phyloP scores from a whole-genome alignment of 768 basidiomycete genomes.

The Auricularia auricula-judae region DNA sequence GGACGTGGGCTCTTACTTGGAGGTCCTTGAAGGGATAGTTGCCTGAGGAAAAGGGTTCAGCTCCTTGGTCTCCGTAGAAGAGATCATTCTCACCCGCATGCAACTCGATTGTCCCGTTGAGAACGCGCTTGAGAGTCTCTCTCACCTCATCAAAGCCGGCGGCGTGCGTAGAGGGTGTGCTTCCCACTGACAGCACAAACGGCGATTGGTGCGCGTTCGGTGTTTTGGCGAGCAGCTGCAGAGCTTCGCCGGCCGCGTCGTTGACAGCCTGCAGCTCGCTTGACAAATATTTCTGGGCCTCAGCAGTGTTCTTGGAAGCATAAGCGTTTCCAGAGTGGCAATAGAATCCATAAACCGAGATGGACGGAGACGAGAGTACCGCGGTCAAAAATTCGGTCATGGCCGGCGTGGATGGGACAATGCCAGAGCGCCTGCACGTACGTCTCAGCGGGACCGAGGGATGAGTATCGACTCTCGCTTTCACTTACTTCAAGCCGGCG shows the following conservation, averaged over 20 bases:
- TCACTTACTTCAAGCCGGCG: conserved; percentile 58
- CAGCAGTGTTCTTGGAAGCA: conserved; percentile 53
- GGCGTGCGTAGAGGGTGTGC: conserved; percentile 81
- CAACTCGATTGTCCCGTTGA: conserved; percentile 59
- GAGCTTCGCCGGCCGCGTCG: conserved; percentile 44
- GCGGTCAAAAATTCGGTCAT: conserved; percentile 45
- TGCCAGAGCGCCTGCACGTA: conserved; percentile 57
- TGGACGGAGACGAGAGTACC: conserved; percentile 40
- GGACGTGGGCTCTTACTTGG: conserved; percentile 24
- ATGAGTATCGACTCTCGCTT: neutral
- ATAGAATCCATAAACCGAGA: conserved; percentile 75
- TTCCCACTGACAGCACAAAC: conserved; percentile 71
- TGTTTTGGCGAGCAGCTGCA: conserved; percentile 33
- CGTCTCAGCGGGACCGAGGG: neutral
- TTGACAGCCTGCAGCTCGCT: conserved; percentile 65
- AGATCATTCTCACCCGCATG: conserved; percentile 46
- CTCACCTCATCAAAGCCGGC: conserved; percentile 35
- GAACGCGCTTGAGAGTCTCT: conserved; percentile 29
- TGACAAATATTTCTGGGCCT: conserved; percentile 57
- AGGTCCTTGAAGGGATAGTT: conserved; percentile 80
- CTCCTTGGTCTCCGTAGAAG: neutral
- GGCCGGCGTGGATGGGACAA: conserved; percentile 37
- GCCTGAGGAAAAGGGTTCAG: conserved; percentile 25
- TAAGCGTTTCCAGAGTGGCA: conserved; percentile 72
- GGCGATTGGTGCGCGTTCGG: conserved; percentile 29